Evolutionary conservation across 2,329 filamentous ascomycete species (phyloP).

Genomic region (Colletotrichum noveboracense): DNA sequence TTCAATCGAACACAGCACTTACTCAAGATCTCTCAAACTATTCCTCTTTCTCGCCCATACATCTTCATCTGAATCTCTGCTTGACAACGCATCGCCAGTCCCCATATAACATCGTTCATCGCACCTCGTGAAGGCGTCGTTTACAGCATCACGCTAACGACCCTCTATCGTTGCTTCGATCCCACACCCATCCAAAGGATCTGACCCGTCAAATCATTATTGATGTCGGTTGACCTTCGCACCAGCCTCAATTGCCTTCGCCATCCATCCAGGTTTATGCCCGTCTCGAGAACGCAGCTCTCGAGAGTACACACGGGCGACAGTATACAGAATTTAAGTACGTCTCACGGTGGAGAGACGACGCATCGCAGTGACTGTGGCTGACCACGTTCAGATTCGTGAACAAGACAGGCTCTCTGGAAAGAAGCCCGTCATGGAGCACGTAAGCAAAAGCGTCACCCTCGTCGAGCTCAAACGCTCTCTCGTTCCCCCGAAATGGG

Average conservation of each 20-base stretch:
- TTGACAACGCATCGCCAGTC: neutral
- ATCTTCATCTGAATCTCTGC: slow-evolving; percentile 1
- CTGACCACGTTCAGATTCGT: slow-evolving; percentile 5
- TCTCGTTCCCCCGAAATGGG: slow-evolving; percentile 58
- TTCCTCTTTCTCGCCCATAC: neutral
- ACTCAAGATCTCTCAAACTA: neutral
- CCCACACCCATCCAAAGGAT: slow-evolving; percentile 19
- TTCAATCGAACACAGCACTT: slow-evolving; percentile 1
- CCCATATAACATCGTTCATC: neutral
- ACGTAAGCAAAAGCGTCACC: slow-evolving; percentile 24
- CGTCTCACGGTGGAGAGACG: slow-evolving; percentile 18
- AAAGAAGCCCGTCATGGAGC: slow-evolving; percentile 35
- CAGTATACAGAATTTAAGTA: slow-evolving; percentile 59
- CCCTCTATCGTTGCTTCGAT: neutral
- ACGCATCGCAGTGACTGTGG: neutral
- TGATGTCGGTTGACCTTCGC: slow-evolving; percentile 66
- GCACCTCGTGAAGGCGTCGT: slow-evolving; percentile 15
- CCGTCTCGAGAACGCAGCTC: slow-evolving; percentile 59
- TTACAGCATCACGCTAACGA: slow-evolving; percentile 10
- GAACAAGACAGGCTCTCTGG: slow-evolving; percentile 12
- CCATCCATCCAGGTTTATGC: slow-evolving; percentile 62
- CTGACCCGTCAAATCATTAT: slow-evolving; percentile 41
- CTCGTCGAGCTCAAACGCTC: slow-evolving; percentile 37
- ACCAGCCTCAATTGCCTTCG: slow-evolving; percentile 61
- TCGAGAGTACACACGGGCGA: slow-evolving; percentile 61